Base-by-base conservation (phyloP, 306 rosid species). In the Vigna trinervia region DNA sequence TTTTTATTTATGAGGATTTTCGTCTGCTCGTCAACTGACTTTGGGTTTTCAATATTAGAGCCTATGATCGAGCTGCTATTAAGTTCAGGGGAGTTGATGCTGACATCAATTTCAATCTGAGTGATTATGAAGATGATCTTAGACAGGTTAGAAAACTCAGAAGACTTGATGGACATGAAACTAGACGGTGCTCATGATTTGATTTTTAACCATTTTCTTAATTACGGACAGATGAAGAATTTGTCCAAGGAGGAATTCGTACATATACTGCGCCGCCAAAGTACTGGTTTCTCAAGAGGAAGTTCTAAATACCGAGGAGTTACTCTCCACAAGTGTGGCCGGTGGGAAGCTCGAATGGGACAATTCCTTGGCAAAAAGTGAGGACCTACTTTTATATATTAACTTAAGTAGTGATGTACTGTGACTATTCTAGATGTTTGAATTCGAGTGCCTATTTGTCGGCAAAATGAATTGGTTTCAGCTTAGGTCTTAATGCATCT, bases 341-440 rank as follows among this genome's bases (percentile, higher is more conserved):
- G 97, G 43, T 95, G 99, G 99, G 99, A 95, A 84, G 97, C 99
- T 87, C 91, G 97, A 75, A 91, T 95, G 96, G 97, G 99, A 28
- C 99, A 92, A 82, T 87, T 95, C 85, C 99, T 95, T 12, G 99
- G 97, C 73, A 95, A 95, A 90, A 95, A 95, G 99, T 95, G 96
- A 95, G 99, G 80, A 81, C 46, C 64, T 75, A 39, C 38, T 82
- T 81, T 72, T 56, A 3, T 46, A 2, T 80, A 74, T 74, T 58
- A 81, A 83, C 80, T 83, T n/a, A 70, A 43, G 47, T 61, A 52
- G 45, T 51, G 59, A 54, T 38, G 73, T 69, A 30, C 12, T 43
- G 11, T 62, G 57, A 23, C 46, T 70, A 53, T 65, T 56, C 74
- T 61, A 60, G 67, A 69, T 64, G 19, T 76, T 28, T 15, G 58